These are phyloP conservation scores for Plasmodium knowlesi DNA, from an alignment of 169 alveolate genomes.

Conservation along the genomic window DNA sequence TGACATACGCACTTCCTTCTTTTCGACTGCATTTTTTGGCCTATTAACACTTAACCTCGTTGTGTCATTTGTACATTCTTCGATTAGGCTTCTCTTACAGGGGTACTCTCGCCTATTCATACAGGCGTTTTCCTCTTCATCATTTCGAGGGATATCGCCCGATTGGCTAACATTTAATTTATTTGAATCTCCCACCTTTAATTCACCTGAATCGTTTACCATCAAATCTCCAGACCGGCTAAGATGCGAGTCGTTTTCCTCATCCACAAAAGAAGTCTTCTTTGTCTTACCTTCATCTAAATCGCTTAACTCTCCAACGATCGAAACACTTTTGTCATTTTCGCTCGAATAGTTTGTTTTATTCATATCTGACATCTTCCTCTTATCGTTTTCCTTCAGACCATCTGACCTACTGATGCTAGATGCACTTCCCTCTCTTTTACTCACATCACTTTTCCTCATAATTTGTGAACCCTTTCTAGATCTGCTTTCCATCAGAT, in stretches of 20 bases:
- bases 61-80: neutral
- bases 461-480: neutral
- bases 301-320: neutral
- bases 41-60: neutral
- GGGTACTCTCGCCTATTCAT: neutral
- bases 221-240: neutral
- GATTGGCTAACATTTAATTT: neutral
- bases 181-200: neutral
- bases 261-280: neutral
- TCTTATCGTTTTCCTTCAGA: neutral
- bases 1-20: neutral
- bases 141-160: neutral
- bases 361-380: neutral
- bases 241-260: neutral
- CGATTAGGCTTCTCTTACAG: neutral
- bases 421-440: neutral
- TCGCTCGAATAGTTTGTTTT: neutral
- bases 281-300: neutral
- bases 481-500: neutral
- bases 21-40: neutral
- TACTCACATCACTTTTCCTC: neutral
- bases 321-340: neutral
- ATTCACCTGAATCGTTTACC: neutral
- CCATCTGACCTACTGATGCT: neutral
- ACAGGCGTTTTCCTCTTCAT: neutral